Base-by-base conservation (phyloP, 2,329 filamentous ascomycete species). In the Ascochyta clinopodiicola region DNA sequence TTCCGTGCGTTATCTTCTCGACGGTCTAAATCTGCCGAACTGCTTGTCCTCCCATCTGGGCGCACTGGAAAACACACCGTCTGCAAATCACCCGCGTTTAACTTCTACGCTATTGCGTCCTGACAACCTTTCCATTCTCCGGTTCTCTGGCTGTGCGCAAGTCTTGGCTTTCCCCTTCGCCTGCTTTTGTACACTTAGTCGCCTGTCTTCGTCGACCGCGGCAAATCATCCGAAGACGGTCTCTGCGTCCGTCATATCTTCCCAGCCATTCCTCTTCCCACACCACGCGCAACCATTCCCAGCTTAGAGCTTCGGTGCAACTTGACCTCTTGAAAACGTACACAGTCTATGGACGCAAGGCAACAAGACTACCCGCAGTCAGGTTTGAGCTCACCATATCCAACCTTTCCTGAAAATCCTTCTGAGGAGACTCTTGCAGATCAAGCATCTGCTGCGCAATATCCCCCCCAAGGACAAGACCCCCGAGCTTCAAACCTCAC, bases 401-500 rank as follows among this genome's bases (percentile, higher is more conserved):
- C 78, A 79, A 75, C 79, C 60, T 83, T 82, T 69, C 75, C 75
- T 71, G 79, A 81, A 75, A 73, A 85, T 80, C 85, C 88, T 83
- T 93, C 92, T 92, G 91, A 96, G 89, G 88, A 84, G 77, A 86
- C 88, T 61, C 76, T 84, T 81, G 87, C 90, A 95, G 93, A 96
- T 89, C 91, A 91, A 84, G 84, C 89, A 80, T 91, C 92, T 90
- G 89, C 90, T 89, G 90, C 90, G 81, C 90, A 94, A 80, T 96
- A 96, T 80, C 72, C 90, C 69, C 61, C 64, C n/a, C 86, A 88
- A 72, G 89, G 90, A 75, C 88, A 90, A 81, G 92, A 96, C 81
- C 86, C 88, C 73, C 87, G 90, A 77, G 80, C 88, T 56, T 80
- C 83, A 66, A 88, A 84, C 76, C 91, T 92, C 68, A 96, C 92